phyloP scores from a whole-genome alignment of 2,329 filamentous ascomycete species.

The Sporothrix dimorphospora region DNA sequence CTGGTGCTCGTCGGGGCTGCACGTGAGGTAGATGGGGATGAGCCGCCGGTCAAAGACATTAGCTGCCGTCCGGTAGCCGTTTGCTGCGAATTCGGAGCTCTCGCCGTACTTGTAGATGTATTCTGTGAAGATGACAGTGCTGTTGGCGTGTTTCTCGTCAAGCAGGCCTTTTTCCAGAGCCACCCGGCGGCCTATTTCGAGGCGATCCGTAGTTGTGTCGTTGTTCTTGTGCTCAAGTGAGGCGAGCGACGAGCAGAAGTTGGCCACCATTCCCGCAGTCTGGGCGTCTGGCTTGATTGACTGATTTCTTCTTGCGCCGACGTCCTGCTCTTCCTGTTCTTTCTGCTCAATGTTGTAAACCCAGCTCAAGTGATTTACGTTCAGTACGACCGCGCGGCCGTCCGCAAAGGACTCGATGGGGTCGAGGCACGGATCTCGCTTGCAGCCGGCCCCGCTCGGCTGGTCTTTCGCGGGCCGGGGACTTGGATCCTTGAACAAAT shows the following conservation, averaged over 20 bases:
- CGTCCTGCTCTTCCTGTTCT: neutral
- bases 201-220: neutral
- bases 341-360: too few species aligned
- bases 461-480: neutral
- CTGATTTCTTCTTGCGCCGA: neutral
- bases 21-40: constrained; percentile 29
- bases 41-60: constrained; percentile 24
- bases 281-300: neutral
- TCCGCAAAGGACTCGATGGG: constrained; percentile 2
- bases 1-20: constrained; percentile 1
- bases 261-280: neutral
- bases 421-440: neutral
- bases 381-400: neutral
- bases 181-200: neutral
- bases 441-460: neutral
- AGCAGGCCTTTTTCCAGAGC: constrained; percentile 18
- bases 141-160: neutral
- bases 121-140: constrained; percentile 26
- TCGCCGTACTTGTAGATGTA: neutral
- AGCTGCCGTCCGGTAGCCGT: constrained; percentile 16
- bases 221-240: neutral
- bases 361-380: constrained; percentile 8
- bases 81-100: neutral
- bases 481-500: neutral
- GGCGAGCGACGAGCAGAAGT: neutral